phyloP scores from a whole-genome alignment of 192 early-diverging fungal species.

The Coemansia sp. region DNA sequence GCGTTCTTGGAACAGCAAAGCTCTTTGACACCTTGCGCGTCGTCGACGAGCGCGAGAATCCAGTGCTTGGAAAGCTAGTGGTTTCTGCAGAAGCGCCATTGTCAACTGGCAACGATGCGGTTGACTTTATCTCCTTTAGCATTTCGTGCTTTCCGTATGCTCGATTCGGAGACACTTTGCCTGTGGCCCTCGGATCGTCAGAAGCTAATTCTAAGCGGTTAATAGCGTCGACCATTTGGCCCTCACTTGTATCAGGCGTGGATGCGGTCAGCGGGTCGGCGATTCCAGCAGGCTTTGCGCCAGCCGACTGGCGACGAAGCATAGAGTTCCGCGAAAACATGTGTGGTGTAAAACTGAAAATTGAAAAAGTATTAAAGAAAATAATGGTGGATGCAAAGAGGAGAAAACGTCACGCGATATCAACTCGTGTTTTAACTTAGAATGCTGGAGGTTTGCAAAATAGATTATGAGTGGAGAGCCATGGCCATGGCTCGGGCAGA shows the following conservation, averaged over 20 bases:
- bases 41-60: conserved; percentile 19
- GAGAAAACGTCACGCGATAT: neutral
- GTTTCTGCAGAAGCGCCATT: neutral
- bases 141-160: conserved; percentile 23
- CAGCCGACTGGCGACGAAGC: conserved; percentile 9
- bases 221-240: conserved; percentile 20
- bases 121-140: conserved; percentile 24
- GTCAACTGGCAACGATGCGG: conserved; percentile 3
- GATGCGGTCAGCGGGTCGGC: conserved; percentile 26
- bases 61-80: conserved; percentile 39
- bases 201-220: conserved; percentile 25
- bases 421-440: no score
- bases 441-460: no score
- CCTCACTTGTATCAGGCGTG: neutral
- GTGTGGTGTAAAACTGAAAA: neutral
- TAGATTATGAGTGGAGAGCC: conserved; percentile 17
- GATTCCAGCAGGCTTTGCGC: neutral
- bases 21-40: conserved; percentile 20
- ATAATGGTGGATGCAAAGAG: neutral
- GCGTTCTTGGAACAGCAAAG: neutral
- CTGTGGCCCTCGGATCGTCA: conserved; percentile 16
- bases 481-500: conserved; percentile 22
- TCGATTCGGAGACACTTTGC: neutral
- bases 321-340: conserved; percentile 31
- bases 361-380: neutral